Base-by-base conservation (phyloP, 179 eudicot genomes). In the Heliamphora pulchella region DNA sequence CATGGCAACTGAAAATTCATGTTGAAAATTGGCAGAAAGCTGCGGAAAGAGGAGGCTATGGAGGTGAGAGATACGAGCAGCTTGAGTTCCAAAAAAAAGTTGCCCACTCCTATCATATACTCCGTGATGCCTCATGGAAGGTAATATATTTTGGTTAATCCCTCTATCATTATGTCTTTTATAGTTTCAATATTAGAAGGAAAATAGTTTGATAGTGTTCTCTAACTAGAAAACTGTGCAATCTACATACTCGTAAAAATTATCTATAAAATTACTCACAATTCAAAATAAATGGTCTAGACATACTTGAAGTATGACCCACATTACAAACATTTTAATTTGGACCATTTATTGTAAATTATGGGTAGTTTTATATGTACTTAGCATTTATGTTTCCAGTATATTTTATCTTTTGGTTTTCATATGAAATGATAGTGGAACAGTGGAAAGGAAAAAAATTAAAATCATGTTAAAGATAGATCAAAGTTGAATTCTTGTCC, bases 21-120 rank as follows among this genome's bases (percentile, higher is more conserved):
- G 39, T 63, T 74, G 80, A 71, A 68, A 67, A 74, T 71, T 53
- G 80, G 76, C 87, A 96, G 99, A 89, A 91, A 92, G 99, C 99
- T 84, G 94, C 98, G 10, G 96, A 94, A 86, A 89, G 99, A 86
- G 97, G 99, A 78, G 99, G 98, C 22, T 96, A 94, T 82, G 98
- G 99, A 76, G 92, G 81, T 17, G 99, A 96, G 86, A 88, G 99
- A 84, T 96, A 94, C 13, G 99, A 94, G 86, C 91, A 86, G 80
- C 96, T 94, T 84, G 98, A 92, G 80, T 96, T 96, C 76, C 99
- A 96, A 78, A 92, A 78, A 81, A 91, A 89, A 83, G 99, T 96
- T 80, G 90, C 88, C 70, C 86, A 83, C 69, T 88, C 88, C 70
- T 96, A 91, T 75, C 81, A 86, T 80, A 82, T 78, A 41, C 99